Conservation (phyloP, 768 basidiomycete genomes). For the Russula dissimulans region DNA sequence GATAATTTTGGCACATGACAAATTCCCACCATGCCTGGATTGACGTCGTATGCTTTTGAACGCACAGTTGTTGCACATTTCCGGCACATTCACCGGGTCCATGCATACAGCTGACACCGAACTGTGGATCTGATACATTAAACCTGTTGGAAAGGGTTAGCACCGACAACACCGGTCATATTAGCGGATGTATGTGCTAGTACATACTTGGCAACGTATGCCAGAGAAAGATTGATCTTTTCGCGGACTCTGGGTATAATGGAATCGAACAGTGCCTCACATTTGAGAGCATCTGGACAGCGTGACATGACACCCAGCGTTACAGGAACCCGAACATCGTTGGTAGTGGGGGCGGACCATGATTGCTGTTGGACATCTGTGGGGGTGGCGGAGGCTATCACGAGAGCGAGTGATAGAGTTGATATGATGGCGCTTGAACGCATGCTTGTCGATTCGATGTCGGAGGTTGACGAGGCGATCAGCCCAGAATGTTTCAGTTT, state of each 20-base stretch:
- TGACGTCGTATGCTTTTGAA: slow-evolving; percentile 45
- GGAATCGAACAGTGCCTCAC: slow-evolving; percentile 67
- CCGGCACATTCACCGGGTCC: slow-evolving; percentile 77
- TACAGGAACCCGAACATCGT: slow-evolving; percentile 38
- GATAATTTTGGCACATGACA: slow-evolving; percentile 69
- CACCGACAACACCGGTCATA: neutral
- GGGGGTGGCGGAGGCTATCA: neutral
- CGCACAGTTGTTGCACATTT: slow-evolving; percentile 86
- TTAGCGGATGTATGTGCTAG: too few species aligned
- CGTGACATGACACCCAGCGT: slow-evolving; percentile 55
- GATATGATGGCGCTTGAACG: neutral
- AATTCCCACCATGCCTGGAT: slow-evolving; percentile 72
- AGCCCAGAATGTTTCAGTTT: neutral
- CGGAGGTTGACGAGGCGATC: neutral
- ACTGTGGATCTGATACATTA: slow-evolving; percentile 54
- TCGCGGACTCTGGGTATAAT: slow-evolving; percentile 53
- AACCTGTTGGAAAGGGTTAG: slow-evolving; percentile 32
- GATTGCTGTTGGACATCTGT: neutral
- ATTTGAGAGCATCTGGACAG: slow-evolving; percentile 77
- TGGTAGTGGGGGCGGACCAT: neutral
- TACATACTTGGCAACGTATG: slow-evolving; percentile 68
- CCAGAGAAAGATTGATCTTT: slow-evolving; percentile 59
- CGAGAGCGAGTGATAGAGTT: neutral
- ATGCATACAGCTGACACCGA: slow-evolving; percentile 78
- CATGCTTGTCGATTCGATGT: neutral